Evolutionary conservation across 768 basidiomycete species (phyloP), one percentile per base, ranked within the genome.

Genomic region (Polyporus arcularius): DNA sequence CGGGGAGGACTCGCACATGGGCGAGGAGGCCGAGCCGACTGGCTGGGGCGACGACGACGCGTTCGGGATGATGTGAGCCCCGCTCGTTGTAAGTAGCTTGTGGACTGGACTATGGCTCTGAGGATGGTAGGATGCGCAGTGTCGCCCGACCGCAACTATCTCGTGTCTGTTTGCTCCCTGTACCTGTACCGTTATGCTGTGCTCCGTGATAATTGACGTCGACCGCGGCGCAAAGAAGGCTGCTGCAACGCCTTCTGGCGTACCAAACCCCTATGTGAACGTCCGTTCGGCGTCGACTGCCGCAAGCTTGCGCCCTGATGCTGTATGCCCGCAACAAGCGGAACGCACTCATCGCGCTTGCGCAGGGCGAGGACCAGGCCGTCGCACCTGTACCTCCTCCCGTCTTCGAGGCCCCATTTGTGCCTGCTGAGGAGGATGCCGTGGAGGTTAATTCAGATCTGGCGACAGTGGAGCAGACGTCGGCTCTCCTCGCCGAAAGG

Each of bases 41-140:
- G 87, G 89, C 26, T 90, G 89, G 89, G 89, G 88, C 39, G 85
- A 86, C 53, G 88, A 84, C 65, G 87, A 90, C 68, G 86, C 84
- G 47, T 90, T 91, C 87, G 88, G 89, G 42, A 85, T 90, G 82
- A 68, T 85, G 40, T 77, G 64, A 73, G 55, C 32, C 46, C 21
- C n/a, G 10, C 21, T 21, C 46, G 35, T 35, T 35, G 35, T 11
- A 11, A 35, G 35, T 35, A 7, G 35, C 35, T 35, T 26, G 21
- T 26, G 21, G 21, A 26, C 35, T 35, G 35, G 35, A 35, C 35
- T 11, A 26, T 26, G 7, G 35, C 7, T 35, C 35, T 3, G 35
- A 35, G 6, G 35, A 35, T 26, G 21, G 21, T 26, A 26, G 21
- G 5, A n/a, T 31, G 38, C 21, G 26, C 21, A 18, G 40, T 26